These are phyloP conservation scores for Coccomyxa subellipsoidea DNA, from an alignment of 163 green algal species.

Conservation along the genomic window DNA sequence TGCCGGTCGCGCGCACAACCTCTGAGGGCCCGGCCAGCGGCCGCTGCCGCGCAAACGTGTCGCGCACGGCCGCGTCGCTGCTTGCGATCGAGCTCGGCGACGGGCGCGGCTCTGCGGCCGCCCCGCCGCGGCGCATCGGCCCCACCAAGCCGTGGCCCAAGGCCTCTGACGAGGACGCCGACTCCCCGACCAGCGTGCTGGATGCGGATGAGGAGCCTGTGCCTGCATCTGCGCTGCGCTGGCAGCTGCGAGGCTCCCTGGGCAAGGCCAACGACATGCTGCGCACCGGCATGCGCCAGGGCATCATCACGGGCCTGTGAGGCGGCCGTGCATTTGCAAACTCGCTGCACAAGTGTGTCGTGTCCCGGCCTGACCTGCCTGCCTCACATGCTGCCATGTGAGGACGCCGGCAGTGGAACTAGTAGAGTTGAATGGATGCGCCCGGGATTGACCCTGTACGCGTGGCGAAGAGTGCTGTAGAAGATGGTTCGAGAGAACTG, in stretches of 20 bases:
- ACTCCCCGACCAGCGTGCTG: background rate
- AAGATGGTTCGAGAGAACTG: background rate
- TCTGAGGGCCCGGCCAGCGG: background rate
- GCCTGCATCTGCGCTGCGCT: background rate
- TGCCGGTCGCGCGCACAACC: background rate
- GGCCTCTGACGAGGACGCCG: background rate
- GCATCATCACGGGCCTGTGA: background rate
- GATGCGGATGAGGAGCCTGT: background rate
- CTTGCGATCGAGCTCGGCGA: background rate
- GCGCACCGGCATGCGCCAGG: background rate
- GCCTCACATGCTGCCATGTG: background rate
- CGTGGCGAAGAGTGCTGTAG: background rate
- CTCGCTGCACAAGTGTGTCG: too few species aligned
- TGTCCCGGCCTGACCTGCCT: background rate
- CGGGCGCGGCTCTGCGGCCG: background rate
- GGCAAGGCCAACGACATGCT: background rate
- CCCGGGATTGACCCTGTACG: too few species aligned
- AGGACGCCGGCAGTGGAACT: background rate
- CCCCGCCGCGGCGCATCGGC: background rate
- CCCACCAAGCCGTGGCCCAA: background rate
- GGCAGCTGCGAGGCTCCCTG: background rate
- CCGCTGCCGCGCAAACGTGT: background rate
- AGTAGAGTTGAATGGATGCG: too few species aligned
- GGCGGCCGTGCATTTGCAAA: background rate
- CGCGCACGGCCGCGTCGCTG: background rate